Base-by-base conservation (phyloP, 345 rosid genomes). In the Populus nigra region DNA sequence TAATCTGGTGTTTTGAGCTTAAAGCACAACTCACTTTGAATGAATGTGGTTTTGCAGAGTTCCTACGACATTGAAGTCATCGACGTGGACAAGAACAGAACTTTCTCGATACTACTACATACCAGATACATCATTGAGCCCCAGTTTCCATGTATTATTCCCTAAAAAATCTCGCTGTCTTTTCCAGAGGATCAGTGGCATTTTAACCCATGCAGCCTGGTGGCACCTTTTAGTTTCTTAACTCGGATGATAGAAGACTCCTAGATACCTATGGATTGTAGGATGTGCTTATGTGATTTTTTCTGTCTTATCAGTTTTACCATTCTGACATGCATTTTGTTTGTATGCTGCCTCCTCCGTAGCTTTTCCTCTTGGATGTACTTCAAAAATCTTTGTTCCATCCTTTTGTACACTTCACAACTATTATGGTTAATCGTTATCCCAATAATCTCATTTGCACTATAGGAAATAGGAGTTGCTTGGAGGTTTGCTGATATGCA, bases 121-220 rank as follows among this genome's bases (percentile, higher is more conserved):
- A 25, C 43, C 39, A 22, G 65, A 62, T 4, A 25, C 45, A 38
- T 72, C 10, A 41, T 20, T 62, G 10, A 55, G 41, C 66, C 65
- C 7, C 62, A 36, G 85, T 23, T 36, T 69, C 39, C 36, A n/a
- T 39, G 16, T 31, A 50, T 70, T 10, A 65, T 43, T 3, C 29
- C 49, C 50, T 33, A 13, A 77, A 73, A 68, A 72, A 35, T 23
- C 31, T 76, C 57, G 23, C 65, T 17, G 22, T 36, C 16, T 5
- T 25, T 4, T 75, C 38, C 31, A 11, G 69, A 35, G 66, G 68
- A 83, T 41, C 68, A 68, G 57, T 50, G 11, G 22, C 74, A 75
- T 77, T 47, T 66, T 68, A 49, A 53, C 76, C 73, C 61, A 31
- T 38, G 65, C 49, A 78, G 65, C 53, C 69, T 31, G 68, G 63